These are phyloP conservation scores for Lachnellula occidentalis DNA, from an alignment of 2,329 filamentous ascomycete genomes.

Conservation along the genomic window DNA sequence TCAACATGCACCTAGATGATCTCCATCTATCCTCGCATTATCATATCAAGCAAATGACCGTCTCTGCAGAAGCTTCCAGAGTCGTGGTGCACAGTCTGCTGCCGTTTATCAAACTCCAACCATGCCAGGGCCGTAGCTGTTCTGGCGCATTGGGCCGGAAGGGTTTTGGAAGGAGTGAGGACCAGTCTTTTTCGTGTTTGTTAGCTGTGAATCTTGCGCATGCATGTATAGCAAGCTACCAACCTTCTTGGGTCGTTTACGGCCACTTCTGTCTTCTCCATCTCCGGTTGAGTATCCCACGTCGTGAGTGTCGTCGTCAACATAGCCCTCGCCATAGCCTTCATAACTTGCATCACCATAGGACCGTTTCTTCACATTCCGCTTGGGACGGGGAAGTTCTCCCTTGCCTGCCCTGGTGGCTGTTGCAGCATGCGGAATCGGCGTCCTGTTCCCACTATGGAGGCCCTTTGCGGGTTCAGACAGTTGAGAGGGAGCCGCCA, in stretches of 20 bases:
- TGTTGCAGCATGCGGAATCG: conserved; percentile 11
- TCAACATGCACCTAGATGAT: not conserved
- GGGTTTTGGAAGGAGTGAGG: conserved; percentile 23
- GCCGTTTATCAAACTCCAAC: conserved; percentile 42
- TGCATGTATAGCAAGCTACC: conserved; percentile 20
- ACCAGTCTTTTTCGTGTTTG: conserved; percentile 20
- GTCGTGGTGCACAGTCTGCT: not conserved
- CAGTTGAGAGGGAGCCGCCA: conserved; percentile 28
- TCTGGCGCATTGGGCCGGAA: conserved; percentile 22
- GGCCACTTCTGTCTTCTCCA: conserved; percentile 52
- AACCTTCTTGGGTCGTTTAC: conserved; percentile 64
- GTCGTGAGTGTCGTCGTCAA: conserved; percentile 60
- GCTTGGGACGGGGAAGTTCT: conserved; percentile 49
- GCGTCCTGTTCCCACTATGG: conserved; percentile 15
- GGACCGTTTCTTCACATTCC: conserved; percentile 65
- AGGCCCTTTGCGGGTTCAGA: conserved; percentile 13
- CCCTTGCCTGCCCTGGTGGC: conserved; percentile 10
- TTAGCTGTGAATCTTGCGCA: conserved; percentile 19
- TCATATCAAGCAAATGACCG: not conserved
- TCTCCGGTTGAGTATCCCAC: conserved; percentile 68
- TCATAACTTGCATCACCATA: conserved; percentile 72
- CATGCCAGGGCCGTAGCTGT: conserved; percentile 53
- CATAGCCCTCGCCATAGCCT: conserved; percentile 67
- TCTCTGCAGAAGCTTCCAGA: not conserved
- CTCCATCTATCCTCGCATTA: not conserved